Conservation (phyloP, 164 flowering plant genomes). For the Saururus chinensis region DNA sequence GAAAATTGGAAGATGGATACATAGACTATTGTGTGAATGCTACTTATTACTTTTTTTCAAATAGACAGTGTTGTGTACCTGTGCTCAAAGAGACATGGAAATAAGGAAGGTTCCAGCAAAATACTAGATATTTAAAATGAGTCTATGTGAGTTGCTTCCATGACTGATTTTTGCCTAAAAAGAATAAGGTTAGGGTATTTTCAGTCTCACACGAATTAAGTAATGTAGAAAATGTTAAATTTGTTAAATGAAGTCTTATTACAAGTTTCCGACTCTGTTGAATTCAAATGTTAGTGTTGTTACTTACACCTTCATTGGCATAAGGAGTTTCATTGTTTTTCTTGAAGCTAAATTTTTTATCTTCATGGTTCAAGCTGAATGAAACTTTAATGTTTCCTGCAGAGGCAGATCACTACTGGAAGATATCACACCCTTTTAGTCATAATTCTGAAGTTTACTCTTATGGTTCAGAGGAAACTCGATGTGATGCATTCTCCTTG, state of each 20-base stretch:
- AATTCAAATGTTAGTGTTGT: too few relatives aligned
- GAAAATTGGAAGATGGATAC: neutral
- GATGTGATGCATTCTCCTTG: constrained; percentile 56
- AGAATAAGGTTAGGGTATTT: too few relatives aligned
- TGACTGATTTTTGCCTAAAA: too few relatives aligned
- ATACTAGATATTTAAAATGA: too few relatives aligned
- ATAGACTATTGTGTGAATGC: neutral
- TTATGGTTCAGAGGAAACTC: constrained; percentile 75
- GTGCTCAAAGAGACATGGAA: too few relatives aligned
- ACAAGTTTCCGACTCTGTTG: too few relatives aligned
- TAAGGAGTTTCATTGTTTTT: neutral
- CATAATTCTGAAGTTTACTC: constrained; percentile 59
- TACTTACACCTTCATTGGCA: neutral
- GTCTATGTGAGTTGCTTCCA: too few relatives aligned
- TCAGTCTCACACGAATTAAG: too few relatives aligned
- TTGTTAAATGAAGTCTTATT: too few relatives aligned
- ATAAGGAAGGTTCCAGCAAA: too few relatives aligned
- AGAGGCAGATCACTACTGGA: constrained; percentile 92
- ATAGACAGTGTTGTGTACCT: neutral
- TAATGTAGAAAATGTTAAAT: too few relatives aligned
- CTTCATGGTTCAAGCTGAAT: neutral
- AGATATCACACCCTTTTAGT: constrained; percentile 79
- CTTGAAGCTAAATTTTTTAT: neutral
- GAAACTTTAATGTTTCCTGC: constrained; percentile 12
- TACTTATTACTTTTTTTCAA: neutral